A percentile compares a stretch with the other conserved stretches of the same genome.
Evolutionary conservation across 176 grass and related monocot species (phyloP).

Genomic region (Carex littledalei): DNA sequence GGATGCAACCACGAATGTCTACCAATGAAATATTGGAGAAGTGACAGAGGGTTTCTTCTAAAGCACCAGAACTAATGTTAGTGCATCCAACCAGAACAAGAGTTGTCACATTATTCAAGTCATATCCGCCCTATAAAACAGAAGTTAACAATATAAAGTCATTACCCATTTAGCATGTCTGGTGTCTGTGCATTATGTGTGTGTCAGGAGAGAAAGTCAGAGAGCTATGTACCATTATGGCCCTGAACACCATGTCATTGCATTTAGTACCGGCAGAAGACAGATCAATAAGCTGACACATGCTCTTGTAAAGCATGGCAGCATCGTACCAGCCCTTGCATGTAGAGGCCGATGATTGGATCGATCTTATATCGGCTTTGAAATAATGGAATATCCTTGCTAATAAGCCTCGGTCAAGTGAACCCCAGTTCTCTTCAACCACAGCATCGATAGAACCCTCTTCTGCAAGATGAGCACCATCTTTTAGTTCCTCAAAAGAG

Average conservation of each 20-base stretch:
- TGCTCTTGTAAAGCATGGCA: slow-evolving; percentile 58
- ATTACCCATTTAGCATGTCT: not conserved
- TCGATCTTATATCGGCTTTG: slow-evolving; percentile 69
- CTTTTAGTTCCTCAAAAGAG: slow-evolving; percentile 75
- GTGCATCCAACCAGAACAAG: slow-evolving; percentile 68
- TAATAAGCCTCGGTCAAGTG: slow-evolving; percentile 50
- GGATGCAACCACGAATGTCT: slow-evolving; percentile 78
- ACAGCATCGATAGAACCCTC: slow-evolving; percentile 21
- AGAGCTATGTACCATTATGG: slow-evolving; percentile 60
- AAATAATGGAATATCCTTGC: slow-evolving; percentile 91
- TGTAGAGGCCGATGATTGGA: slow-evolving; percentile 71
- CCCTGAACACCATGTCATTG: slow-evolving; percentile 52
- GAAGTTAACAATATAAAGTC: slow-evolving; percentile 24
- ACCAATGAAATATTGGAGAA: slow-evolving; percentile 59
- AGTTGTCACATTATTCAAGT: slow-evolving; percentile 63
- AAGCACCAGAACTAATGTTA: slow-evolving; percentile 54
- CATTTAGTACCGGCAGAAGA: slow-evolving; percentile 71
- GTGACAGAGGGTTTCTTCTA: slow-evolving; percentile 58
- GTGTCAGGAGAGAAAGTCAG: not conserved
- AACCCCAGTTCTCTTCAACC: slow-evolving; percentile 48
- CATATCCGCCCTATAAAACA: slow-evolving; percentile 70
- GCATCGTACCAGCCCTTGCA: slow-evolving; percentile 72
- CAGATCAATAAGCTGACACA: slow-evolving; percentile 62
- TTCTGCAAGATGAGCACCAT: slow-evolving; percentile 33
- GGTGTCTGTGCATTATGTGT: not conserved